Conservation (phyloP, 2,329 filamentous ascomycete genomes). For the Fusarium concolor region DNA sequence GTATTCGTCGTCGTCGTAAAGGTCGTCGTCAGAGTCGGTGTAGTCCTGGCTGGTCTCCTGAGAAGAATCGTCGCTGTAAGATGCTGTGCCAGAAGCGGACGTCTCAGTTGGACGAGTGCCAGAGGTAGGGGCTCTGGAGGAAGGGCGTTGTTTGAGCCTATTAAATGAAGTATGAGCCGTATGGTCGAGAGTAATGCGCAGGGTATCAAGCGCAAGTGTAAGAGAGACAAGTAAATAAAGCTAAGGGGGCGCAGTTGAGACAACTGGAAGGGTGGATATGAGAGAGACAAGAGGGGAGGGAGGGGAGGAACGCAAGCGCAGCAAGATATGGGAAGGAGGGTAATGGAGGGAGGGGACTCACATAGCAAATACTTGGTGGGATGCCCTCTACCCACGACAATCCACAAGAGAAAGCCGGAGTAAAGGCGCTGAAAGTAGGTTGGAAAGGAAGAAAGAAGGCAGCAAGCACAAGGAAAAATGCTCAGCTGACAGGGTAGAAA, state of each 20-base stretch:
- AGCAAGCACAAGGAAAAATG: slow-evolving; percentile 29
- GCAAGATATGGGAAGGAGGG: slow-evolving; percentile 33
- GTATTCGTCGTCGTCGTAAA: slow-evolving; percentile 49
- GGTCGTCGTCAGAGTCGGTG: slow-evolving; percentile 51
- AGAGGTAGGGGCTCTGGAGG: slow-evolving; percentile 42
- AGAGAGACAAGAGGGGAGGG: slow-evolving; percentile 30
- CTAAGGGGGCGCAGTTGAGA: slow-evolving; percentile 36
- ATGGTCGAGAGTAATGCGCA: slow-evolving; percentile 10
- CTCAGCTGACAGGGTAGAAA: slow-evolving; percentile 34
- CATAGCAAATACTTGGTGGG: slow-evolving; percentile 55
- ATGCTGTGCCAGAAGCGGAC: slow-evolving; percentile 49
- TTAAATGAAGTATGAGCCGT: slow-evolving; percentile 40
- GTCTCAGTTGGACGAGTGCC: slow-evolving; percentile 44
- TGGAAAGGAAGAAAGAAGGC: slow-evolving; percentile 24
- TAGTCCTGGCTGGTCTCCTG: slow-evolving; percentile 47
- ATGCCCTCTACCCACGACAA: slow-evolving; percentile 61
- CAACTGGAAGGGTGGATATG: slow-evolving; percentile 27
- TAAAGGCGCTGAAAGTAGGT: slow-evolving; percentile 51
- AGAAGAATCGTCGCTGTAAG: slow-evolving; percentile 56
- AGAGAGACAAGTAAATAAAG: slow-evolving; percentile 35
- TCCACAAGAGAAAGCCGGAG: slow-evolving; percentile 59
- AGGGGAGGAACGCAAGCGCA: slow-evolving; percentile 25
- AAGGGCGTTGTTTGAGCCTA: slow-evolving; percentile 46
- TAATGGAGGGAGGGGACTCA: slow-evolving; percentile 51
- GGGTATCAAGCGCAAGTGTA: slow-evolving; percentile 19